These are phyloP conservation scores for Calcarisporium arbuscula DNA, from an alignment of 2,329 filamentous ascomycete species.

Conservation along the genomic window DNA sequence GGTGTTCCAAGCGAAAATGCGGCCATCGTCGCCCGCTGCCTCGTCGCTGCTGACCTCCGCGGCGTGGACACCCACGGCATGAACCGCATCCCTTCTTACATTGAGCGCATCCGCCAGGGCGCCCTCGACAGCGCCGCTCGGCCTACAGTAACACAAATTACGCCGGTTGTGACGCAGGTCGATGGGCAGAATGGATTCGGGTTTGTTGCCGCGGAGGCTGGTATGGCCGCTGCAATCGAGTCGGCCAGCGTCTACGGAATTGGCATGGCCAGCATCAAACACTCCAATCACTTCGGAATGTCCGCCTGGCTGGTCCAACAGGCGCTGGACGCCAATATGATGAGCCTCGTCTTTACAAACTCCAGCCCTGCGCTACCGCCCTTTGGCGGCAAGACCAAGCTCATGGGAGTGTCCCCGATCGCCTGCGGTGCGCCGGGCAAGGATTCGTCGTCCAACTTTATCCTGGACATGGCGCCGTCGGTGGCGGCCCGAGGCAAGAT, in stretches of 20 bases:
- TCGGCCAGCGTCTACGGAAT: constrained; percentile 62
- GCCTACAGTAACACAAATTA: constrained; percentile 54
- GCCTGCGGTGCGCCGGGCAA: constrained; percentile 67
- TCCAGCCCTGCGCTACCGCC: constrained; percentile 66
- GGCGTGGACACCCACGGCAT: constrained; percentile 74
- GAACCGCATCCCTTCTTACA: constrained; percentile 72
- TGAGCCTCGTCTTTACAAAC: constrained; percentile 66
- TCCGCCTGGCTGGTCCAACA: constrained; percentile 73
- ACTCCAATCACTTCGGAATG: constrained; percentile 82
- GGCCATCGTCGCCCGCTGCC: constrained; percentile 55
- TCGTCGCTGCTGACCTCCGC: constrained; percentile 69
- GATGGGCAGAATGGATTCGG: constrained; percentile 68
- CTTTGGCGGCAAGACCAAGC: constrained; percentile 61
- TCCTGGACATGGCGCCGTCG: constrained; percentile 68
- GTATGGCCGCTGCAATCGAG: constrained; percentile 61
- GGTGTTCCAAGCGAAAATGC: constrained; percentile 55
- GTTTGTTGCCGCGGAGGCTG: constrained; percentile 61
- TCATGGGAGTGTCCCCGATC: constrained; percentile 69
- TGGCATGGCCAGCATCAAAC: constrained; percentile 68
- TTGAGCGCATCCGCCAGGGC: constrained; percentile 63
- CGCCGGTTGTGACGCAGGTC: constrained; percentile 64
- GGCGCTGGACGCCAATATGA: constrained; percentile 65
- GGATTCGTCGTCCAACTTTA: constrained; percentile 49
- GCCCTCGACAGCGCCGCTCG: constrained; percentile 56
- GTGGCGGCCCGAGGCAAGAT: constrained; percentile 68